A percentile compares a stretch with the other conserved stretches of the same genome.
phyloP scores from a whole-genome alignment of 805 yeast genomes.

The Metschnikowia cubensis region DNA sequence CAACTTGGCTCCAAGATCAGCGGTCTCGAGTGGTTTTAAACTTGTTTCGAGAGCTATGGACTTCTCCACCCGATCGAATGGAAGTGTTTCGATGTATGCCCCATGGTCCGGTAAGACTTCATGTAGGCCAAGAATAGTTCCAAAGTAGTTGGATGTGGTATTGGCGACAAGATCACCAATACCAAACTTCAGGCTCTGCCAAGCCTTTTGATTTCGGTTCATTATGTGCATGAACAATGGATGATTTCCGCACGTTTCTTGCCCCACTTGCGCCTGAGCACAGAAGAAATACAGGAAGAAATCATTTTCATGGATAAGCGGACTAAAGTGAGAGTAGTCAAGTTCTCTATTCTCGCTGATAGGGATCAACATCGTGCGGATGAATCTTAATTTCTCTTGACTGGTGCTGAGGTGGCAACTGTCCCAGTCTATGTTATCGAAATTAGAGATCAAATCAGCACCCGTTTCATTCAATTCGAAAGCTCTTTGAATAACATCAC shows the following conservation, averaged over 20 bases:
- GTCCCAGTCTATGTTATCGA: slow-evolving; percentile 6
- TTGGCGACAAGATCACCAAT: slow-evolving; percentile 8
- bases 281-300: slow-evolving; percentile 11
- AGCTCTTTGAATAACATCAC: slow-evolving; percentile 6
- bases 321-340: slow-evolving; percentile 3
- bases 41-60: slow-evolving; percentile 6
- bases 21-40: not conserved
- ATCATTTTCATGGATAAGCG: slow-evolving; percentile 9
- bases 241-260: not conserved
- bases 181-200: not conserved
- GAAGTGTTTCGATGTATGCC: slow-evolving; percentile 3
- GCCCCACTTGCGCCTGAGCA: slow-evolving; percentile 3
- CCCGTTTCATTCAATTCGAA: slow-evolving; percentile 6
- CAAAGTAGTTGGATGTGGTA: slow-evolving; percentile 9
- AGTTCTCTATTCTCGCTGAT: slow-evolving; percentile 2
- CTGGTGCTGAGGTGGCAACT: slow-evolving; percentile 5
- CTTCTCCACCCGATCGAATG: slow-evolving; percentile 9
- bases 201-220: not conserved
- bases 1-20: slow-evolving; percentile 2
- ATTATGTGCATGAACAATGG: not conserved
- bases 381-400: slow-evolving; percentile 13
- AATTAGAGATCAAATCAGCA: not conserved
- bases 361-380: slow-evolving; percentile 10
- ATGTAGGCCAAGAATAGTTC: slow-evolving; percentile 5
- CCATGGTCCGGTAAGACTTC: not conserved